Percentiles rank a stretch among this genome's conserved stretches.
phyloP scores from a whole-genome alignment of 139 green algal genomes.

The Chlorella sp. region DNA sequence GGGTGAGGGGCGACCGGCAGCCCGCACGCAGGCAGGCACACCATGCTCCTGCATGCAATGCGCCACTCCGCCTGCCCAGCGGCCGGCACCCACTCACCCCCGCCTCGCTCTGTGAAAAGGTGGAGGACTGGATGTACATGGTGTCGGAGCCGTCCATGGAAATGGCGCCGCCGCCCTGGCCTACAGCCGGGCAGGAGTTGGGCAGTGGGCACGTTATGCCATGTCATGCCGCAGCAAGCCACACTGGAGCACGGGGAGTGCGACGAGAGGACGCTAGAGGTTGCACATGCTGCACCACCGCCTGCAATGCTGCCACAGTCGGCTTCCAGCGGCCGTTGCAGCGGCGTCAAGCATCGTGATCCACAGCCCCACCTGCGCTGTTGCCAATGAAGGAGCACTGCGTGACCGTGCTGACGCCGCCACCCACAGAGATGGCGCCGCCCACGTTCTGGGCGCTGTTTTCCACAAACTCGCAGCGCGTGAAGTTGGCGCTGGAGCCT shows the following conservation, averaged over 20 bases:
- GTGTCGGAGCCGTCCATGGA: constrained; percentile 44
- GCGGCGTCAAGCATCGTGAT: neutral
- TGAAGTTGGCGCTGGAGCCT: constrained; percentile 32
- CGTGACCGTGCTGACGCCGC: neutral
- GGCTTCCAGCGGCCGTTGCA: neutral
- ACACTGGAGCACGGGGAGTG: too few species aligned
- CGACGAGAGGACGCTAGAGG: neutral
- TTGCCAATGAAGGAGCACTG: constrained; percentile 38
- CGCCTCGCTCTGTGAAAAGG: constrained; percentile 24
- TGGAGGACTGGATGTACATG: constrained; percentile 4
- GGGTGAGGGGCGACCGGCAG: neutral
- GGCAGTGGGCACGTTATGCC: too few species aligned
- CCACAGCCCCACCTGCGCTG: neutral
- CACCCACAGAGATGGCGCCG: constrained; percentile 31
- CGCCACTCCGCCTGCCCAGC: too few species aligned
- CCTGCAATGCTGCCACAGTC: too few species aligned
- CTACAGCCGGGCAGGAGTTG: neutral
- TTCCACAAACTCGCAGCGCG: constrained; percentile 23
- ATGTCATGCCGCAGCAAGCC: too few species aligned
- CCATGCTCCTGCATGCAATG: too few species aligned
- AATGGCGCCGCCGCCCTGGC: constrained; percentile 38
- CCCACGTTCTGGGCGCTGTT: constrained; percentile 32
- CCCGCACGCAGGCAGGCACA: neutral
- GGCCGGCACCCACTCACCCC: constrained; percentile 43
- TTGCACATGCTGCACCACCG: neutral